phyloP scores from a whole-genome alignment of 805 yeast species.

The Brettanomyces naardenensis region DNA sequence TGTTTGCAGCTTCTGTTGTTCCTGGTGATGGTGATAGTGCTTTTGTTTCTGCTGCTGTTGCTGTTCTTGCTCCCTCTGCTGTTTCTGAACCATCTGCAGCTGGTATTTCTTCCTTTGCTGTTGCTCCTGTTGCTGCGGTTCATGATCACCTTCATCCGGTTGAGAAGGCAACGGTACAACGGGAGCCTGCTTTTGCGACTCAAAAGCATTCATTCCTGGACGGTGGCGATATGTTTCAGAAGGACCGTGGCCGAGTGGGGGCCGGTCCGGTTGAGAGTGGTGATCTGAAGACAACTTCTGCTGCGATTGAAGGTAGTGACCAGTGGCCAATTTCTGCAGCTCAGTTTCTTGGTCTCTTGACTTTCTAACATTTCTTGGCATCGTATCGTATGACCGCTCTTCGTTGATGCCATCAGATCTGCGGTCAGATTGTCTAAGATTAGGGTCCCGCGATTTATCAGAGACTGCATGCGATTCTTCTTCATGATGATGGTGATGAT shows the following conservation, averaged over 20 bases:
- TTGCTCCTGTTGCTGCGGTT: constrained; percentile 7
- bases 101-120: constrained; percentile 6
- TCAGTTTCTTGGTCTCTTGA: too few species aligned
- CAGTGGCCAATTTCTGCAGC: too few species aligned
- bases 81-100: neutral
- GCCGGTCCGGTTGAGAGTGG: neutral
- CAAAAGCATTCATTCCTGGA: neutral
- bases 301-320: too few species aligned
- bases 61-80: constrained; percentile 1
- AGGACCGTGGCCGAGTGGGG: neutral
- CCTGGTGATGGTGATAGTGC: constrained; percentile 3
- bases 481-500: too few species aligned
- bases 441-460: too few species aligned
- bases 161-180: constrained; percentile 4
- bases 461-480: too few species aligned
- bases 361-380: too few species aligned
- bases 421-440: too few species aligned
- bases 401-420: too few species aligned
- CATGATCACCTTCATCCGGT: constrained; percentile 1
- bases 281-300: too few species aligned
- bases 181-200: neutral
- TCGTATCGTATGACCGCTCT: too few species aligned
- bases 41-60: constrained; percentile 5
- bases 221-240: neutral
- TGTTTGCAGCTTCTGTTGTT: neutral